Conservation (phyloP, 352 stramenopile genomes). For the Globisporangium polare region DNA sequence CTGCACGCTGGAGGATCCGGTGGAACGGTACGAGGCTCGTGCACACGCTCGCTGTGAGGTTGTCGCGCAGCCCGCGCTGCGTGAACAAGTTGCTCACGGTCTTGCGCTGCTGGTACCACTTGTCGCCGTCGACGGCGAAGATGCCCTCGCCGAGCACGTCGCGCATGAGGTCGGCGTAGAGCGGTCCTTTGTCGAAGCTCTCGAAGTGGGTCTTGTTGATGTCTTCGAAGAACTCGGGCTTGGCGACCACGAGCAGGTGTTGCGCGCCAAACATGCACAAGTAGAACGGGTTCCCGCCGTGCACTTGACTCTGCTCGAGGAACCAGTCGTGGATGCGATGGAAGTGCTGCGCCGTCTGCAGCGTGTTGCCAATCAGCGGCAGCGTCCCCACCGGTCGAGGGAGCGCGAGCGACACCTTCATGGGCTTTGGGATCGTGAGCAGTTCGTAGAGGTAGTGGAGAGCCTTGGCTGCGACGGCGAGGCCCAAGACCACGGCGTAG, state of each 20-base stretch:
- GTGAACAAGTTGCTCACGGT: constrained; percentile 28
- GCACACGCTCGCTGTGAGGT: constrained; percentile 26
- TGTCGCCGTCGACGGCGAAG: constrained; percentile 24
- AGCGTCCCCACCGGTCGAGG: too few species aligned
- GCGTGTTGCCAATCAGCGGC: too few species aligned
- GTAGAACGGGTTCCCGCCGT: too few species aligned
- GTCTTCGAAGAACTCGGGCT: not conserved
- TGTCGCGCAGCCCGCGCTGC: constrained; percentile 19
- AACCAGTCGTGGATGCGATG: too few species aligned
- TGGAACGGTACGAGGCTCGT: constrained; percentile 18
- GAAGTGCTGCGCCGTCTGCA: too few species aligned
- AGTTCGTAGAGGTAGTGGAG: too few species aligned
- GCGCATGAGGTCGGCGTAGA: constrained; percentile 11
- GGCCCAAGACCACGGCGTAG: too few species aligned
- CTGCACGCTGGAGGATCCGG: constrained; percentile 18
- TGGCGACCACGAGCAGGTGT: not conserved
- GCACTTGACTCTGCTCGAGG: too few species aligned
- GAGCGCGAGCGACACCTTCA: too few species aligned
- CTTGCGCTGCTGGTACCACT: constrained; percentile 30
- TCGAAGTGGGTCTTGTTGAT: not conserved
- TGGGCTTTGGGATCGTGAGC: too few species aligned
- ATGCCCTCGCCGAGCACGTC: constrained; percentile 27
- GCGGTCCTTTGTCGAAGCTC: not conserved
- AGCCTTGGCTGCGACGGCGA: too few species aligned
- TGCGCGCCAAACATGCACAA: too few species aligned